Evolutionary conservation across 1,284 basidiomycete genomes (phyloP).

Genomic region (Lentinula novae-zelandiae): DNA sequence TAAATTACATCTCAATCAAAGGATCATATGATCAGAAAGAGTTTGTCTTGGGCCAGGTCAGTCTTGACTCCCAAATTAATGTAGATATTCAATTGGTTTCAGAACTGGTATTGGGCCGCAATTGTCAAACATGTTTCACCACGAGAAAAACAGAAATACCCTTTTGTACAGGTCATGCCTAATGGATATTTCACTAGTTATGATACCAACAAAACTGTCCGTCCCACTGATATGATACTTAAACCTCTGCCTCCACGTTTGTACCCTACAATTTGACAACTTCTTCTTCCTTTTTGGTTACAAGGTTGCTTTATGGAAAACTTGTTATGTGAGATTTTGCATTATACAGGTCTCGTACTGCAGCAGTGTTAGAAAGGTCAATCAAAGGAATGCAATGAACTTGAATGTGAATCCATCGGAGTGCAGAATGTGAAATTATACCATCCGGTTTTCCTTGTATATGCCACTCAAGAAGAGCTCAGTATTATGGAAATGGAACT

Average conservation of each 20-base stretch:
- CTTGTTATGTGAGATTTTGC: no score
- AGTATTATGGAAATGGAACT: no score
- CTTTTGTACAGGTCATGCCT: neutral
- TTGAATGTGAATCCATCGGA: no score
- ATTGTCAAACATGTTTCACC: neutral
- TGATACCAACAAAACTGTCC: neutral
- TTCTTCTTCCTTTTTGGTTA: no score
- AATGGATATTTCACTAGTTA: neutral
- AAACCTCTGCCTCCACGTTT: neutral
- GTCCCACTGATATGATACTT: neutral
- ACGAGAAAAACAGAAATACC: neutral
- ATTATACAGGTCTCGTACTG: no score
- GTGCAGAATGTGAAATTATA: no score
- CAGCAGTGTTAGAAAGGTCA: no score
- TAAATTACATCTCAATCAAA: neutral
- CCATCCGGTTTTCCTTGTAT: no score
- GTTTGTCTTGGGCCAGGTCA: neutral
- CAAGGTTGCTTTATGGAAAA: no score
- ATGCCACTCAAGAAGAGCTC: no score
- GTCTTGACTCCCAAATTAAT: neutral
- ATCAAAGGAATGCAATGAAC: no score
- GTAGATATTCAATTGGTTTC: no score
- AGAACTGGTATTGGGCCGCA: neutral
- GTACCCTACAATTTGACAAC: neutral
- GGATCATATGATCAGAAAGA: neutral